Conservation (phyloP, 129 eudicot species). For the Logfia minima region DNA sequence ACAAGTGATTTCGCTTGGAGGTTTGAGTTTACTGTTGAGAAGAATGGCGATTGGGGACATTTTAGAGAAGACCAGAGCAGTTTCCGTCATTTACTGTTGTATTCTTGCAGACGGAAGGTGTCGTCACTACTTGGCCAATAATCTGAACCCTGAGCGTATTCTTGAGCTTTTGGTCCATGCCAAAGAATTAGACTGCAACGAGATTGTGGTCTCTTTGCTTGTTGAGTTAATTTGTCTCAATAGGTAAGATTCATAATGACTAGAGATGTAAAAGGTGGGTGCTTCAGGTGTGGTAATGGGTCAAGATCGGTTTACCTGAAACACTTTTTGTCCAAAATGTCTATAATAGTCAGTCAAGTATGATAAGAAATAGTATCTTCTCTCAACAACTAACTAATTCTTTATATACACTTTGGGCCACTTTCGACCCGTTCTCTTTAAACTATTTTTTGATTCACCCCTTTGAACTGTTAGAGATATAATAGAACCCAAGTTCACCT, state of each 20-base stretch:
- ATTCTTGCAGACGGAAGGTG: slow-evolving; percentile 71
- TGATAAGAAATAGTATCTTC: background rate
- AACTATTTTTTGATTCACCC: background rate
- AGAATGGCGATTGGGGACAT: slow-evolving; percentile 57
- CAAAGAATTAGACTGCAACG: slow-evolving; percentile 30
- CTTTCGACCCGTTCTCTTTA: background rate
- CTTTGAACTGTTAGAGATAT: background rate
- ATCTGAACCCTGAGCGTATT: slow-evolving; percentile 52
- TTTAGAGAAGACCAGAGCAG: slow-evolving; percentile 51
- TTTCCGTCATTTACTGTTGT: slow-evolving; percentile 45
- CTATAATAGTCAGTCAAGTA: background rate
- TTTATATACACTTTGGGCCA: background rate
- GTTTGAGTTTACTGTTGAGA: slow-evolving; percentile 57
- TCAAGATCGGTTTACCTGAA: background rate
- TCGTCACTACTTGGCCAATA: slow-evolving; percentile 57
- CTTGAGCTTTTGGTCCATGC: slow-evolving; percentile 43
- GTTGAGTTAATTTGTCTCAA: slow-evolving; percentile 63
- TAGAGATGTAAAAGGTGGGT: slow-evolving; percentile 1
- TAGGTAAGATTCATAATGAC: slow-evolving; percentile 40
- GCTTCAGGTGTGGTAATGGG: background rate
- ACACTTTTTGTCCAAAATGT: background rate
- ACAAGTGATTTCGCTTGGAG: slow-evolving; percentile 63
- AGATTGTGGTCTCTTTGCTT: slow-evolving; percentile 45
- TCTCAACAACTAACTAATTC: no score
- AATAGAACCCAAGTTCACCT: background rate